A percentile compares a stretch with the other conserved stretches of the same genome.
Evolutionary conservation across 2,329 filamentous ascomycete species (phyloP).

Genomic region (Ophiostoma perfectum): DNA sequence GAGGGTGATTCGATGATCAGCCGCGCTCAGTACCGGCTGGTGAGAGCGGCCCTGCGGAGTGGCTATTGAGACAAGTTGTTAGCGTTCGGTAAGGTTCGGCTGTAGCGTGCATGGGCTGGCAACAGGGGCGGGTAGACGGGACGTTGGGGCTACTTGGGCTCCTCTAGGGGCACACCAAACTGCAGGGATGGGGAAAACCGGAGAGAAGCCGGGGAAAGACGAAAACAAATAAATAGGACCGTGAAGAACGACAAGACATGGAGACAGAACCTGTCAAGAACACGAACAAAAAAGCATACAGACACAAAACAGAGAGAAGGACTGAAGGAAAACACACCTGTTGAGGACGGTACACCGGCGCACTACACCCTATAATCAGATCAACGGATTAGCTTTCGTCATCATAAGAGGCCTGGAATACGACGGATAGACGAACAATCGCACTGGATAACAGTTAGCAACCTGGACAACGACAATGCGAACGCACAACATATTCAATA

Average conservation of each 20-base stretch:
- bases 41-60: not conserved
- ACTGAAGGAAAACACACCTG: not conserved
- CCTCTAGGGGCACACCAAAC: not conserved
- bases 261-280: no score
- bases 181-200: constrained; percentile 21
- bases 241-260: not conserved
- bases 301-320: no score
- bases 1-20: not conserved
- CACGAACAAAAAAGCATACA: no score
- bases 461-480: not conserved
- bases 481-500: not conserved
- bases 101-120: constrained; percentile 4
- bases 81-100: constrained; percentile 23
- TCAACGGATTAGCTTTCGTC: not conserved
- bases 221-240: constrained; percentile 12
- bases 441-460: constrained; percentile 21
- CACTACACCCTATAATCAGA: constrained; percentile 22
- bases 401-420: not conserved
- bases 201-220: not conserved
- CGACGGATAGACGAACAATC: constrained; percentile 23
- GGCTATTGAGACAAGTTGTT: constrained; percentile 12
- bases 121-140: constrained; percentile 9
- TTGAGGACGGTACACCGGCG: not conserved
- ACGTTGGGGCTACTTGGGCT: not conserved
- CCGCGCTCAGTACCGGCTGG: constrained; percentile 13